Evolutionary conservation across 495 filamentous ascomycete species (phyloP), one percentile per base, ranked within the genome.

Genomic region (Pseudevernia furfuracea): DNA sequence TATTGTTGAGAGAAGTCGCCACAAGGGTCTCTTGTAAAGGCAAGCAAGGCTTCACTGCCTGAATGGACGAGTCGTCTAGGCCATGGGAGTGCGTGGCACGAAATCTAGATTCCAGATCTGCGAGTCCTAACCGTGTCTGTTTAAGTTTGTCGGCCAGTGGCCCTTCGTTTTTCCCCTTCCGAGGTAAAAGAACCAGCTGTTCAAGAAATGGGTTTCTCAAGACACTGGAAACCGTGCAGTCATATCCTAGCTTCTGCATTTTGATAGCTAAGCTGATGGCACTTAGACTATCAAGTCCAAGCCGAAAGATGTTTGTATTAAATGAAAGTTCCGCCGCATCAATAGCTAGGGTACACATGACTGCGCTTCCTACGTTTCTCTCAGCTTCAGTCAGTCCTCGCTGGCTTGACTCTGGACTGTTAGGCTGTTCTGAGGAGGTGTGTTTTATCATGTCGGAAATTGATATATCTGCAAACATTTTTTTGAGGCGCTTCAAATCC

Each of bases 21-120:
- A 96, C 76, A 82, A 96, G 90, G 43, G 83, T 86, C 69, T 94
- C 89, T 72, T 96, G 92, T 4, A 93, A 77, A 17, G 91, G 87
- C 0, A 91, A 74, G 52, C 77, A 79, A 15, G 77, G 77, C 15
- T 72, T 71, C 23, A 79, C 58, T 43, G 71, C 67, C 36, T 72
- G 69, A 30, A 78, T 68, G 14, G 28, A 52, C 14, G 68, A 36
- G 0, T 59, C 30, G 15, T 65, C 58, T 58, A 77, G 63, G 30
- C 39, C 65, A 34, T 68, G 67, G 4, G 70, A 41, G 36, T 68
- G 64, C 15, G 71, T 88, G 9, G 82, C 74, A 4, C 85, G 87
- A 23, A 89, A 75, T 25, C 89, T 74, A 21, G 73, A 69, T 46
- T 88, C 82, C 17, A 87, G 74, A 59, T 76, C 64, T 17, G 71